These are phyloP conservation scores for Leccinum aurantiacum DNA, from an alignment of 768 basidiomycete genomes.

Conservation along the genomic window DNA sequence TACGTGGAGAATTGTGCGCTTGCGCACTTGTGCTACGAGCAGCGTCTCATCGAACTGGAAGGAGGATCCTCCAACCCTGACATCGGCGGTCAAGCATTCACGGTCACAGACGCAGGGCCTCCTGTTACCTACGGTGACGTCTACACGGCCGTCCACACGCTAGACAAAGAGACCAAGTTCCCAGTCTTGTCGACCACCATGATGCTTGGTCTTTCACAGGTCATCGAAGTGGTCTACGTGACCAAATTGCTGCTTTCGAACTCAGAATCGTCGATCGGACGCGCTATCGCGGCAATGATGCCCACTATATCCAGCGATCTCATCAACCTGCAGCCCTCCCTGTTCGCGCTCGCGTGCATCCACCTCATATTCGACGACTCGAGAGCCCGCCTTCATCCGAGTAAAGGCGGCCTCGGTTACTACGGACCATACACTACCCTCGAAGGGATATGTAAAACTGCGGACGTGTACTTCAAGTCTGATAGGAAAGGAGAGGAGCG, in stretches of 20 bases:
- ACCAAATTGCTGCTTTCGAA: slow-evolving; percentile 41
- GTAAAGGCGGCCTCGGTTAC: slow-evolving; percentile 65
- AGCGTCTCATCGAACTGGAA: slow-evolving; percentile 57
- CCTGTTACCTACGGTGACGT: slow-evolving; percentile 64
- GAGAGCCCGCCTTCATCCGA: slow-evolving; percentile 54
- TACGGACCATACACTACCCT: slow-evolving; percentile 56
- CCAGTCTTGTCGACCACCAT: slow-evolving; percentile 55
- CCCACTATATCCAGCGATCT: slow-evolving; percentile 50
- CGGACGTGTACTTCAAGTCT: slow-evolving; percentile 44
- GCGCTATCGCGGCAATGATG: slow-evolving; percentile 38
- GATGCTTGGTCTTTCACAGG: slow-evolving; percentile 62
- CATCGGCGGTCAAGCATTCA: slow-evolving; percentile 73
- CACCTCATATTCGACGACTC: slow-evolving; percentile 67
- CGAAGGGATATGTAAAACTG: slow-evolving; percentile 58
- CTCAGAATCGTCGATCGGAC: slow-evolving; percentile 29
- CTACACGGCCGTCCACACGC: slow-evolving; percentile 51
- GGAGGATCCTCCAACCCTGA: slow-evolving; percentile 50
- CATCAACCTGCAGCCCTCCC: slow-evolving; percentile 57
- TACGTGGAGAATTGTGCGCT: slow-evolving; percentile 78
- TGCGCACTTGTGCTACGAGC: slow-evolving; percentile 73
- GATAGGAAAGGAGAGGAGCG: slow-evolving; percentile 40
- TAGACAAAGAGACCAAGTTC: slow-evolving; percentile 60
- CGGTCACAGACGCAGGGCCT: slow-evolving; percentile 63
- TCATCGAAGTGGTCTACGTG: slow-evolving; percentile 58
- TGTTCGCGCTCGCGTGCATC: slow-evolving; percentile 52